phyloP scores from a whole-genome alignment of 1,284 basidiomycete genomes.

The Puccinia polysora region DNA sequence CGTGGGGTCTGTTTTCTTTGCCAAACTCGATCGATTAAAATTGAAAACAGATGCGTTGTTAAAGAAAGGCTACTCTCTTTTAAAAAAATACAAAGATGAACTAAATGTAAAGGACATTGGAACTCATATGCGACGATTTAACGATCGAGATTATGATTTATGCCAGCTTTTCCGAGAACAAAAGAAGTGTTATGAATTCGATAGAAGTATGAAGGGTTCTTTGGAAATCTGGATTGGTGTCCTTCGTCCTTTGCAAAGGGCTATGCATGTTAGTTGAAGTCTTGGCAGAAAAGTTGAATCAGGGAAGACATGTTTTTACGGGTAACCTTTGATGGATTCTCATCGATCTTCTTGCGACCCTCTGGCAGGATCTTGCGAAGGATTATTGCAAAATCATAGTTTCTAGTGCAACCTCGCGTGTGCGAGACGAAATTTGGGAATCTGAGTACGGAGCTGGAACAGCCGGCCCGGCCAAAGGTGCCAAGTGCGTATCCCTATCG shows the following conservation, averaged over 20 bases:
- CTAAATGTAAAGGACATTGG: neutral
- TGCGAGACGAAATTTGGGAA: constrained; percentile 9
- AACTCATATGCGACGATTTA: neutral
- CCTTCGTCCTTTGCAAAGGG: constrained; percentile 8
- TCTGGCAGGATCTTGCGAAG: neutral
- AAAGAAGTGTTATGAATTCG: neutral
- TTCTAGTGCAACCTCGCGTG: neutral
- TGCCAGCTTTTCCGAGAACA: neutral
- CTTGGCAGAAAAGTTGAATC: neutral
- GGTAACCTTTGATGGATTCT: neutral
- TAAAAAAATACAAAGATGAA: constrained; percentile 7
- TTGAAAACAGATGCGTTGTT: constrained; percentile 7
- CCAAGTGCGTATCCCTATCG: neutral
- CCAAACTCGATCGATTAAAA: neutral
- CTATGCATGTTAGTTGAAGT: neutral
- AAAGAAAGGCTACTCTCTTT: neutral
- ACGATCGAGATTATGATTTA: constrained; percentile 1
- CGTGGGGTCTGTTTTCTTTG: neutral
- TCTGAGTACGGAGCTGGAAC: constrained; percentile 15
- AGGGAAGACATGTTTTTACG: neutral
- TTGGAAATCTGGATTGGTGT: constrained; percentile 12
- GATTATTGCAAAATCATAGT: neutral
- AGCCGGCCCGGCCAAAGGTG: neutral
- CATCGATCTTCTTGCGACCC: neutral
- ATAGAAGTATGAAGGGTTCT: neutral